These are phyloP conservation scores for Cynara cardunculus DNA, from an alignment of 129 eudicot genomes.

Conservation along the genomic window DNA sequence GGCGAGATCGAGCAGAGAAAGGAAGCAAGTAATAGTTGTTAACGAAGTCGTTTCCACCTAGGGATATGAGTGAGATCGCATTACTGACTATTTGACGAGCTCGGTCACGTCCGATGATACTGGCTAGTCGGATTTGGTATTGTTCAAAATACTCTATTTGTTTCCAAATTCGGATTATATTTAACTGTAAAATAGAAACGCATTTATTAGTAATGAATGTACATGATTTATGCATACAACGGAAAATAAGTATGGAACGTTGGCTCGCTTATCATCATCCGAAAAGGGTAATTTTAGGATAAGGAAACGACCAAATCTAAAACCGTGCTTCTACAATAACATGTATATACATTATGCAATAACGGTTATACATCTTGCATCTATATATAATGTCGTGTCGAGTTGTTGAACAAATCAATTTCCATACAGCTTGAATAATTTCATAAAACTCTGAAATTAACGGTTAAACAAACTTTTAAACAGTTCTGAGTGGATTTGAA, in stretches of 20 bases:
- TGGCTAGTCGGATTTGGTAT: slow-evolving; percentile 25
- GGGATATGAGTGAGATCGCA: slow-evolving; percentile 30
- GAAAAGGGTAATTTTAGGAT: neutral
- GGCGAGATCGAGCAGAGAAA: slow-evolving; percentile 35
- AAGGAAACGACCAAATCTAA: neutral
- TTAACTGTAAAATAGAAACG: slow-evolving; percentile 16
- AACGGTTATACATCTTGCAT: neutral
- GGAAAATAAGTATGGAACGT: neutral
- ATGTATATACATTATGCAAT: too few relatives aligned
- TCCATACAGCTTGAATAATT: neutral
- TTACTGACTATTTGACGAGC: slow-evolving; percentile 14
- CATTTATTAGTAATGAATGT: neutral
- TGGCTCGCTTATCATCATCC: neutral
- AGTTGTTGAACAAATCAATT: neutral
- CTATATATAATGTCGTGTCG: neutral
- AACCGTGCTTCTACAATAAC: neutral
- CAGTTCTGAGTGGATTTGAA: neutral
- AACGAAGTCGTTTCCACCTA: slow-evolving; percentile 43
- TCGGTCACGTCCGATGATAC: slow-evolving; percentile 19
- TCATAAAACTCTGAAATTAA: too few relatives aligned
- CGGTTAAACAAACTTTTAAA: neutral
- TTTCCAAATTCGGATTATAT: slow-evolving; percentile 28
- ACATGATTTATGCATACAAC: neutral
- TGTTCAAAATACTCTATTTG: slow-evolving; percentile 35
- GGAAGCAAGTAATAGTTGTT: slow-evolving; percentile 38